These are phyloP conservation scores for Neoboletus brunneissimus DNA, from an alignment of 768 basidiomycete genomes.

Conservation along the genomic window DNA sequence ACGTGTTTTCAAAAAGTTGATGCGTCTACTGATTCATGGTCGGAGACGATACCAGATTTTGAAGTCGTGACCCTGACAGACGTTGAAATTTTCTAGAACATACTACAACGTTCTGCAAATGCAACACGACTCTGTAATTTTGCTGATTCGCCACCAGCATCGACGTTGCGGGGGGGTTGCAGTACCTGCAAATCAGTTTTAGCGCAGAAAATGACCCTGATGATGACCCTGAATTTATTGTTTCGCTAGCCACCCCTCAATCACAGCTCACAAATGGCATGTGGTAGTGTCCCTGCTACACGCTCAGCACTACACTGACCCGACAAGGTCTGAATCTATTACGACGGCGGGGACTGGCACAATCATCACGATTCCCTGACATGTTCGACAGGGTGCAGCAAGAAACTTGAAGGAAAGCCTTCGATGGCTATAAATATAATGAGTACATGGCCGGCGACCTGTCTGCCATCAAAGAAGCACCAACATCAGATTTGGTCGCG, in stretches of 20 bases:
- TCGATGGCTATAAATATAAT: not conserved
- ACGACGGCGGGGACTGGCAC: not conserved
- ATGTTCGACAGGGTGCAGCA: not conserved
- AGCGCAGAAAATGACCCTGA: not conserved
- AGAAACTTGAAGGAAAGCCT: not conserved
- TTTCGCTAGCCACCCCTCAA: not conserved
- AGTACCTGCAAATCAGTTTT: not conserved
- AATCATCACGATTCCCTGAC: not conserved
- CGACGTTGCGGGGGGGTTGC: too few species aligned
- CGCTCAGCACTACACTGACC: not conserved
- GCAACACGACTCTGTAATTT: not conserved
- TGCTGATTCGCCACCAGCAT: not conserved
- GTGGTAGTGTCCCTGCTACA: not conserved
- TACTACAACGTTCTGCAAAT: not conserved
- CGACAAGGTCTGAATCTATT: not conserved
- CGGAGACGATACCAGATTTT: not conserved
- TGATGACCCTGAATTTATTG: not conserved
- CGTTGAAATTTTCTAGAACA: not conserved
- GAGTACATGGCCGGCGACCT: not conserved
- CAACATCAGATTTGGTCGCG: slow-evolving; percentile 5
- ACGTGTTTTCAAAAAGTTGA: too few species aligned
- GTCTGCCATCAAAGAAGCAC: slow-evolving; percentile 13
- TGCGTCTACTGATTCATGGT: not conserved
- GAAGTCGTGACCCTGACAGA: not conserved
- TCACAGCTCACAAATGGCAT: not conserved